Evolutionary conservation across 306 rosid species (phyloP).

Genomic region (Canavalia ensiformis): DNA sequence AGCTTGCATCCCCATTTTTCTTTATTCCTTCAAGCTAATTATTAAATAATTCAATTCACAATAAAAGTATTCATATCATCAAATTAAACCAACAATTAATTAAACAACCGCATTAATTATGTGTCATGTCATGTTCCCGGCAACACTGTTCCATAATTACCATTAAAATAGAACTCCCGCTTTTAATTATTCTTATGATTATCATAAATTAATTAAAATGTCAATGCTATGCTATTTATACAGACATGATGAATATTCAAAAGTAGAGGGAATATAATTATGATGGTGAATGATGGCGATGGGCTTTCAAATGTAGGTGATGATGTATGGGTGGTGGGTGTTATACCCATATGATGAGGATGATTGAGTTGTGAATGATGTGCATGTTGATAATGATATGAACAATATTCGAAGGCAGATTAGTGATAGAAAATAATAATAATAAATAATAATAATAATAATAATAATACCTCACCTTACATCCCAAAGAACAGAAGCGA

Average conservation of each 20-base stretch:
- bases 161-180: neutral
- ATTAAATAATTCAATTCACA: conserved; percentile 27
- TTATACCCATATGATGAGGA: conserved; percentile 54
- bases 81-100: conserved; percentile 28
- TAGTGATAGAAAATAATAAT: neutral
- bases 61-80: conserved; percentile 1
- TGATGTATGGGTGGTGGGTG: conserved; percentile 78
- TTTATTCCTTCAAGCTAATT: conserved; percentile 81
- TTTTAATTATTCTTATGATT: neutral
- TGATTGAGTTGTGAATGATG: conserved; percentile 61
- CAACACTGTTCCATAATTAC: conserved; percentile 1
- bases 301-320: conserved; percentile 64
- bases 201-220: conserved; percentile 21
- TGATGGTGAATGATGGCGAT: conserved; percentile 42
- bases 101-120: neutral
- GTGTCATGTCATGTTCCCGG: conserved; percentile 44
- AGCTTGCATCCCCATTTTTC: conserved; percentile 86
- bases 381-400: conserved; percentile 59
- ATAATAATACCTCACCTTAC: conserved; percentile 72
- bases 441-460: neutral
- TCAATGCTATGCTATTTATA: conserved; percentile 12
- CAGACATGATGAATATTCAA: conserved; percentile 49
- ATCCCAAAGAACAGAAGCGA: conserved; percentile 93
- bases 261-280: conserved; percentile 32
- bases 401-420: conserved; percentile 28